Conservation (phyloP, 202 grass and related monocot species). For the Schoenoplectus tabernaemontani region DNA sequence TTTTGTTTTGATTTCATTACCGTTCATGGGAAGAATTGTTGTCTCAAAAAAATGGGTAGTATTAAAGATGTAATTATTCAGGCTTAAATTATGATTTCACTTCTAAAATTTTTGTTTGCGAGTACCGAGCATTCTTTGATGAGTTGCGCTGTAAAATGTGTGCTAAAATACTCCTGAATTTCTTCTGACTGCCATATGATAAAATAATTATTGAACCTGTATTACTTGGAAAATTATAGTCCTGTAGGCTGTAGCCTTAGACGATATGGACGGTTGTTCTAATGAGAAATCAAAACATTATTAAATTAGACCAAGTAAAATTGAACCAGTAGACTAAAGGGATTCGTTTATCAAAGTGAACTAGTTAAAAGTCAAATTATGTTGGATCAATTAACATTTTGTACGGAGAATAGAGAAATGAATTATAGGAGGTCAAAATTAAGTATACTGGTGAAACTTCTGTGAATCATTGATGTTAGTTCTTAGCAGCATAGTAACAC, state of each 20-base stretch:
- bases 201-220: background rate
- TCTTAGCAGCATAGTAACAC: too few relatives aligned
- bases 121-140: background rate
- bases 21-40: slow-evolving; percentile 16
- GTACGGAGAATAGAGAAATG: background rate
- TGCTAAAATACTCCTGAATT: background rate
- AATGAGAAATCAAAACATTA: background rate
- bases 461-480: background rate
- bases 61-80: slow-evolving; percentile 29
- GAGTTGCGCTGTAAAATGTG: background rate
- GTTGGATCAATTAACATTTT: background rate
- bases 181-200: background rate
- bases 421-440: background rate
- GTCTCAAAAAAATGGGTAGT: slow-evolving; percentile 16
- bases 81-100: slow-evolving; percentile 9
- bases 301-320: background rate
- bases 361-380: background rate
- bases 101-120: background rate
- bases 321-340: background rate
- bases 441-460: background rate
- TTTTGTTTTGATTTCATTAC: slow-evolving; percentile 13
- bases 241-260: too few relatives aligned
- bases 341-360: background rate
- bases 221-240: background rate
- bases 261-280: background rate